Conservation (phyloP, 2,329 filamentous ascomycete genomes). For the Byssochlamys sp. region DNA sequence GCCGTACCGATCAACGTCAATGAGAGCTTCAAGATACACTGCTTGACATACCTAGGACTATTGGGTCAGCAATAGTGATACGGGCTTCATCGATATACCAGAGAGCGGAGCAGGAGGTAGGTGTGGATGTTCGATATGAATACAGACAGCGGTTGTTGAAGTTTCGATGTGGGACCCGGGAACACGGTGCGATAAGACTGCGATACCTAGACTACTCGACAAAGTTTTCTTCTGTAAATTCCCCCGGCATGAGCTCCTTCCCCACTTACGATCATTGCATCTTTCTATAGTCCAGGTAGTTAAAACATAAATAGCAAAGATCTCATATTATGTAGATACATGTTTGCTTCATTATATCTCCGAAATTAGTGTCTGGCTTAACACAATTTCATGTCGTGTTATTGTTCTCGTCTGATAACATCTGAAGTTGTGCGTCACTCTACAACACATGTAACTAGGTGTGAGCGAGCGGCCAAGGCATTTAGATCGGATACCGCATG, state of each 20-base stretch:
- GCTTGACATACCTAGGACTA: not conserved
- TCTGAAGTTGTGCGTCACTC: too few relatives aligned
- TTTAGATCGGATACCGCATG: too few relatives aligned
- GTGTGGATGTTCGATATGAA: not conserved
- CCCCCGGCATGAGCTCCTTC: not conserved
- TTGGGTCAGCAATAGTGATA: not conserved
- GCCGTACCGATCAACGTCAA: not conserved
- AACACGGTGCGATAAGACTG: not conserved
- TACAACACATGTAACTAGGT: too few relatives aligned
- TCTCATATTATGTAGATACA: not conserved
- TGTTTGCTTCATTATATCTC: not conserved
- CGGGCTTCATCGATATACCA: not conserved
- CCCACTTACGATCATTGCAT: not conserved
- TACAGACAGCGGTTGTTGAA: not conserved
- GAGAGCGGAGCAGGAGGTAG: not conserved
- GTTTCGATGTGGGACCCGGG: not conserved
- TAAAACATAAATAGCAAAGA: not conserved
- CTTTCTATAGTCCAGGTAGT: not conserved
- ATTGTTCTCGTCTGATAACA: too few relatives aligned
- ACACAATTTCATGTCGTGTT: too few relatives aligned
- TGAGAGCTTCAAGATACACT: not conserved
- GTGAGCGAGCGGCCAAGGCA: too few relatives aligned
- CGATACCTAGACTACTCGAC: not conserved
- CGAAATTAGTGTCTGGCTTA: not conserved
- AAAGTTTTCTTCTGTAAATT: not conserved